Percentiles rank a stretch among this genome's conserved stretches.
Evolutionary conservation across 176 grass and related monocot species (phyloP).

Genomic region (Bothriochloa decipiens): DNA sequence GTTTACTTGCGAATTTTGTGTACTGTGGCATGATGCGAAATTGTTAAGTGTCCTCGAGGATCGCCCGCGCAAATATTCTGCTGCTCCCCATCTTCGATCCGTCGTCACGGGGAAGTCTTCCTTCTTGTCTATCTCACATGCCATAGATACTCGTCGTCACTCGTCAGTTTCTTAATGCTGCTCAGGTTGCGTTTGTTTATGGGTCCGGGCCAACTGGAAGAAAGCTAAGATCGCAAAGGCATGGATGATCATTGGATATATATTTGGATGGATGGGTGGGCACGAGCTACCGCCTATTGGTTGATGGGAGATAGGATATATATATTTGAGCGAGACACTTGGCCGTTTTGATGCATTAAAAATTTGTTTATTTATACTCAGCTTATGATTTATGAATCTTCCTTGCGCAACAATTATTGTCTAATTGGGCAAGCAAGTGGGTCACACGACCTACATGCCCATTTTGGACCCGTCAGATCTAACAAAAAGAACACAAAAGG

Average conservation of each 20-base stretch:
- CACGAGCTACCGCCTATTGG: slow-evolving; percentile 25
- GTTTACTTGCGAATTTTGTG: background rate
- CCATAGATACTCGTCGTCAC: background rate
- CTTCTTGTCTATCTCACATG: background rate
- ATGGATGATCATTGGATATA: background rate
- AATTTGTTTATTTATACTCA: background rate
- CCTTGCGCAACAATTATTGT: background rate
- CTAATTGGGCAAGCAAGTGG: background rate
- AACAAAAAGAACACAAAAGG: background rate
- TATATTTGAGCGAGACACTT: background rate
- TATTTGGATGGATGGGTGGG: background rate
- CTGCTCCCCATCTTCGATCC: background rate
- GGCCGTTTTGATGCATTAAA: slow-evolving; percentile 22
- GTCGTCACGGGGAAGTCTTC: background rate
- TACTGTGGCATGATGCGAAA: background rate
- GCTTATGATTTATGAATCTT: slow-evolving; percentile 40
- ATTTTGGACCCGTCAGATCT: background rate
- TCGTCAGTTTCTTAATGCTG: background rate
- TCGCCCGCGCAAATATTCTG: slow-evolving; percentile 52
- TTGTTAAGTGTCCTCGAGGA: slow-evolving; percentile 48
- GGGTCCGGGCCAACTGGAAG: background rate
- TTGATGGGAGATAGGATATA: background rate
- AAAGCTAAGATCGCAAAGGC: background rate
- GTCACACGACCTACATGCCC: background rate
- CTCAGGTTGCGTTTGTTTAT: background rate